Base-by-base conservation (phyloP, 1,284 basidiomycete species). In the Phenoliferia sp. region DNA sequence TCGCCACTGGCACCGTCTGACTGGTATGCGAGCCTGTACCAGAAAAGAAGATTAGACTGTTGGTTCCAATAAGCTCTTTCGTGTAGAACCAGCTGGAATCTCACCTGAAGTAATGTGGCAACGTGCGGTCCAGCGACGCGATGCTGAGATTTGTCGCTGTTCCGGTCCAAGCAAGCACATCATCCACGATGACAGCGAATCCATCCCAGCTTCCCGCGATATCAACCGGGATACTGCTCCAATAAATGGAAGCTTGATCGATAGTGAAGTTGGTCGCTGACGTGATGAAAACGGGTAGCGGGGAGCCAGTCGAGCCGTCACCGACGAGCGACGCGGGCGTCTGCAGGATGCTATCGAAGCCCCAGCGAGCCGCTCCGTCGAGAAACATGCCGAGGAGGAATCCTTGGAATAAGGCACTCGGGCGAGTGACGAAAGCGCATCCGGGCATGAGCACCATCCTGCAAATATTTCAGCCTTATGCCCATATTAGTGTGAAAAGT, bases 381-480 rank as follows among this genome's bases (percentile, higher is more conserved):
- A 79, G 74, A 79, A 92, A 93, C 80, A 93, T 84, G 16, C 92
- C 92, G 36, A 93, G 81, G 12, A 92, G 79, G 74, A 93, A 87
- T 1, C 88, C 90, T 78, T 91, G 88, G 76, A 88, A 88, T 56
- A 92, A 83, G 0, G 89, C 86, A 7, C 87, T 90, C 31, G 88
- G 80, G 39, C 90, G 83, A 26, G 90, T 94, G 0, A 90, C 89
- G 76, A 92, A 92, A 2, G 85, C 90, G 16, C 89, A 90, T 3
- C 86, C 86, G 29, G 90, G 90, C 44, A 93, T 83, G 65, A 93
- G 81, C 10, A 84, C 83, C 77, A 93, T 87, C 0, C 85, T 59
- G 90, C 81, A 69, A 92, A 85, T 75, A 91, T 92, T 63, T 76
- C 71, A 65, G 74, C 35, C 44, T 39, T 15, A 3, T 90, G 73